These are phyloP conservation scores for Groenewaldozyma auringiensis DNA, from an alignment of 1,139 yeast genomes.

Conservation along the genomic window DNA sequence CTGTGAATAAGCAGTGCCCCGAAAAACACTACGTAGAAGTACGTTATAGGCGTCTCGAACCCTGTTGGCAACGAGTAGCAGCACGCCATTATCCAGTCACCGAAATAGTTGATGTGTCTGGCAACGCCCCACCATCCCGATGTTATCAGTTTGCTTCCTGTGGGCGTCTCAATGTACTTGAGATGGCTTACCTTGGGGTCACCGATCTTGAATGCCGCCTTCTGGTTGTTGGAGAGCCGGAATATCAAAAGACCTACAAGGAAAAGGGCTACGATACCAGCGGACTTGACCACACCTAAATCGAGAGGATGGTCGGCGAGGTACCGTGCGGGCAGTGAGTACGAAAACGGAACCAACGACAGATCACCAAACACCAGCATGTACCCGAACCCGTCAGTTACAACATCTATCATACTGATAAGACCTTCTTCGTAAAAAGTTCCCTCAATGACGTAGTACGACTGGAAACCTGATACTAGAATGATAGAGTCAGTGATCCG, in stretches of 20 bases:
- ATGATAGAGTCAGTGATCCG: conserved; percentile 63
- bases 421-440: conserved; percentile 85
- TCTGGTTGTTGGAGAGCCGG: conserved; percentile 76
- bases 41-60: conserved; percentile 70
- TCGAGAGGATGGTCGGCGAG: conserved; percentile 57
- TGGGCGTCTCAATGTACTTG: conserved; percentile 59
- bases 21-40: conserved; percentile 79
- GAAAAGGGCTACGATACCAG: conserved; percentile 39
- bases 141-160: conserved; percentile 71
- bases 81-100: conserved; percentile 90
- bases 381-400: conserved; percentile 95
- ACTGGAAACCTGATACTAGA: conserved; percentile 61
- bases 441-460: conserved; percentile 83
- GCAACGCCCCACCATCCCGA: conserved; percentile 97
- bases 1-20: conserved; percentile 77
- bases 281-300: conserved; percentile 40
- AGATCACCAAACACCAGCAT: conserved; percentile 94
- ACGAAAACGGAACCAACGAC: conserved; percentile 90
- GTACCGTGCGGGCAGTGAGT: conserved; percentile 78
- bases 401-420: conserved; percentile 88
- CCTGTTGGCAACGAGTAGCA: conserved; percentile 95
- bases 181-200: conserved; percentile 53
- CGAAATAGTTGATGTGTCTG: conserved; percentile 90
- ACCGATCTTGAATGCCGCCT: conserved; percentile 76
- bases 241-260: conserved; percentile 72